Percentiles rank a stretch among this genome's conserved stretches.
Conservation (phyloP, 441 rosid species). For the Gossypium gossypioides region DNA sequence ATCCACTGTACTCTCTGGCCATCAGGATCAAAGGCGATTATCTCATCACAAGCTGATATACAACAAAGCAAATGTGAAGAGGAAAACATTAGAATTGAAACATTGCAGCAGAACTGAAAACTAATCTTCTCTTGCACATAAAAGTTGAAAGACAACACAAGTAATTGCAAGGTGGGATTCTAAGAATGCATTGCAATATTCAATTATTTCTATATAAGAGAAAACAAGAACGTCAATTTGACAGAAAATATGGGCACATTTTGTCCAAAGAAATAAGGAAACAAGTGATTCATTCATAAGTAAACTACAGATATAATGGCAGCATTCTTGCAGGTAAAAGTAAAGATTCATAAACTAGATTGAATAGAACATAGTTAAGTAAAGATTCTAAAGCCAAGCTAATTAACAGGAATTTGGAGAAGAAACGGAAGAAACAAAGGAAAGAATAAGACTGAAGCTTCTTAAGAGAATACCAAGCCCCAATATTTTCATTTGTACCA, state of each 20-base stretch:
- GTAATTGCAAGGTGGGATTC: neutral
- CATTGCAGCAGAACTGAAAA: neutral
- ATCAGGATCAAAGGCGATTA: slow-evolving; percentile 17
- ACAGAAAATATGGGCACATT: neutral
- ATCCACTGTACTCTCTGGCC: slow-evolving; percentile 59
- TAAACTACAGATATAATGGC: neutral
- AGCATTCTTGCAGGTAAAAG: neutral
- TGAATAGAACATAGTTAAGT: neutral
- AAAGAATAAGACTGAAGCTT: neutral
- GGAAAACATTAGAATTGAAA: neutral
- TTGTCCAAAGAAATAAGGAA: neutral
- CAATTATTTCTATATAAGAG: neutral
- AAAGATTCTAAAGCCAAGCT: neutral
- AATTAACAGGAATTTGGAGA: neutral
- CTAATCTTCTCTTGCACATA: neutral
- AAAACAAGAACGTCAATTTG: neutral
- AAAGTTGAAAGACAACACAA: neutral
- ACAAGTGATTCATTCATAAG: neutral
- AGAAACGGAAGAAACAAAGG: neutral
- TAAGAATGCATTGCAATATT: too few species aligned
- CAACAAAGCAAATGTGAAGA: neutral
- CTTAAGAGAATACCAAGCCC: neutral
- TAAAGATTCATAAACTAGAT: neutral
- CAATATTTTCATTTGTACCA: neutral
- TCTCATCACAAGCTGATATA: neutral